These are phyloP conservation scores for Mycena sanguinolenta DNA, from an alignment of 768 basidiomycete species.

Conservation along the genomic window DNA sequence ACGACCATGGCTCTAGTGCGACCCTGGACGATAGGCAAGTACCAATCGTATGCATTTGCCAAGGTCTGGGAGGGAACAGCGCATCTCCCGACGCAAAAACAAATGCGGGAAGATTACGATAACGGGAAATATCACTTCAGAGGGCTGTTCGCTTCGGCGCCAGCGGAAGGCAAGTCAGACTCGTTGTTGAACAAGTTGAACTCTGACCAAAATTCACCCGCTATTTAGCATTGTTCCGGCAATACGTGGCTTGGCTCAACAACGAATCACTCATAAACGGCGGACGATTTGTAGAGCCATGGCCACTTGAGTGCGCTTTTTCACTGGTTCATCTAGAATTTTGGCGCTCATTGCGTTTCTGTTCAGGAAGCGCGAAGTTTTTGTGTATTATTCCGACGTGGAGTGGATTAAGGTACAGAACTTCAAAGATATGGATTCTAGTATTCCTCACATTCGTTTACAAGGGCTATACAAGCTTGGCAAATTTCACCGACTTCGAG, in stretches of 20 bases:
- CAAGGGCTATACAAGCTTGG: conserved; percentile 29
- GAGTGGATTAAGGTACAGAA: conserved; percentile 35
- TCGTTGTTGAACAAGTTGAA: background rate
- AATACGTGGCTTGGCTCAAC: conserved; percentile 45
- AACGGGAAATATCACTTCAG: conserved; percentile 35
- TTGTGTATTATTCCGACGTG: conserved; percentile 38
- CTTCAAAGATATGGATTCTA: no score
- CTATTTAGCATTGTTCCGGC: conserved; percentile 35
- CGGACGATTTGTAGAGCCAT: conserved; percentile 43
- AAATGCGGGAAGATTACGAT: conserved; percentile 39
- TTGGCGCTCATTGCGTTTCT: background rate
- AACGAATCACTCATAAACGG: conserved; percentile 43
- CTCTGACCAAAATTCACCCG: background rate
- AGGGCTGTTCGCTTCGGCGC: conserved; percentile 36
- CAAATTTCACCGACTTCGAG: conserved; percentile 41
- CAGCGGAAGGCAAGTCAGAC: conserved; percentile 35
- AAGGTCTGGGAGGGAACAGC: conserved; percentile 46
- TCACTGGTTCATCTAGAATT: background rate
- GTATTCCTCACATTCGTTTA: background rate
- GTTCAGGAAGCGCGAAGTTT: conserved; percentile 39
- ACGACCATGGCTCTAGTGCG: conserved; percentile 28
- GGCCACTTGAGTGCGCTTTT: conserved; percentile 40
- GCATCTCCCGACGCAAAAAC: conserved; percentile 37
- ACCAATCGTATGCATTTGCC: conserved; percentile 43
- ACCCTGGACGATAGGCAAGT: conserved; percentile 40